A percentile compares a stretch with the other conserved stretches of the same genome.
Conservation (phyloP, 2,329 filamentous ascomycete genomes). For the Ophiocordyceps australis region DNA sequence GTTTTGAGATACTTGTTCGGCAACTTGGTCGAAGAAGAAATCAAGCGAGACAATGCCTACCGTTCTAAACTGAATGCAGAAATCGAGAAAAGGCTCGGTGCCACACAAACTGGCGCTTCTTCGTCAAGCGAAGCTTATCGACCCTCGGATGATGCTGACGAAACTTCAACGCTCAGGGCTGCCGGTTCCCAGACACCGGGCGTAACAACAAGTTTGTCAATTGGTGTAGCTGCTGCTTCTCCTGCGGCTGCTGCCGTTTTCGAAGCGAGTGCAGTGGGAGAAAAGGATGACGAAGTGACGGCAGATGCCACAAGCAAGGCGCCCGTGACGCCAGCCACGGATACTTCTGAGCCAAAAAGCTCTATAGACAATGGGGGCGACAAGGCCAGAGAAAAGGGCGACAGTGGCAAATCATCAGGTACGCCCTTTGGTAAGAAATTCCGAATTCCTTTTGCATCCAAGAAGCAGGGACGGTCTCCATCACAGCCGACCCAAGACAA, state of each 20-base stretch:
- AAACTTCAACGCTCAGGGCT: conserved; percentile 37
- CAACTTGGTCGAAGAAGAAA: conserved; percentile 77
- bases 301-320: conserved; percentile 17
- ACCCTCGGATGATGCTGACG: conserved; percentile 15
- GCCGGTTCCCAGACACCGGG: conserved; percentile 43
- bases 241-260: conserved; percentile 22
- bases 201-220: conserved; percentile 60
- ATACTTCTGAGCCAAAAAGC: conserved; percentile 26
- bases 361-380: conserved; percentile 29
- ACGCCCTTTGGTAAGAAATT: conserved; percentile 76
- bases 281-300: conserved; percentile 65
- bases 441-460: conserved; percentile 65
- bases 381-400: conserved; percentile 25
- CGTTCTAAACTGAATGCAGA: conserved; percentile 50
- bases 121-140: conserved; percentile 33
- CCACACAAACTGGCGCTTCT: conserved; percentile 39
- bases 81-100: conserved; percentile 36
- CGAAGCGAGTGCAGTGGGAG: conserved; percentile 43
- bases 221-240: conserved; percentile 56
- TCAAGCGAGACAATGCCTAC: conserved; percentile 59
- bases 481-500: conserved; percentile 46
- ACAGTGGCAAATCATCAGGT: conserved; percentile 36
- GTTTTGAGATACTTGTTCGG: conserved; percentile 83
- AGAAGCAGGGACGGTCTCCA: conserved; percentile 59
- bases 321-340: conserved; percentile 9